Evolutionary conservation across 139 green algal genomes (phyloP).

Genomic region (Tetradesmus obliquus): DNA sequence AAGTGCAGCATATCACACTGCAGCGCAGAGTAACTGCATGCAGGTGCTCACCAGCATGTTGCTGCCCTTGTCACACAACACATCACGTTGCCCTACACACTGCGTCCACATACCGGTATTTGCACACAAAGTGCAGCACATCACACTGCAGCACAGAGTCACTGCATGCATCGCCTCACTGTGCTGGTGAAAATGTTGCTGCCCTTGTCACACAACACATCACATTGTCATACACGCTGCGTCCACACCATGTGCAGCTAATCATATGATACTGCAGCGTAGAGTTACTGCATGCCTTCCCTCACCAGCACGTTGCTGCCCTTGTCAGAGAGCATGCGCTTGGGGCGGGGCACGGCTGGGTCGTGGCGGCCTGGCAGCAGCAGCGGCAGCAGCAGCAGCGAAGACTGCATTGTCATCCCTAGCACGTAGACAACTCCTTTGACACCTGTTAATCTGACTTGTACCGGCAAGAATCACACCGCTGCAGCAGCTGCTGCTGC

Average conservation of each 20-base stretch:
- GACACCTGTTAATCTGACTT: background rate
- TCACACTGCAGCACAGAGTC: background rate
- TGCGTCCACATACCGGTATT: too few species aligned
- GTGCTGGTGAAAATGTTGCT: too few species aligned
- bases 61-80: too few species aligned
- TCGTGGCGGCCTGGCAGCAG: slow-evolving; percentile 70
- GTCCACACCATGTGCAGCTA: background rate
- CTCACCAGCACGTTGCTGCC: slow-evolving; percentile 88
- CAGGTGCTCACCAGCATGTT: too few species aligned
- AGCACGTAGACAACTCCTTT: background rate
- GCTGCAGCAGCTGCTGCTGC: background rate
- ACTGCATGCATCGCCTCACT: background rate
- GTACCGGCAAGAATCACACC: background rate
- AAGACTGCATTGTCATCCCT: background rate
- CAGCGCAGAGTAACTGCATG: background rate
- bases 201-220: too few species aligned
- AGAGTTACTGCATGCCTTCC: too few species aligned
- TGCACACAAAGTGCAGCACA: too few species aligned
- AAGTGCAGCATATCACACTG: too few species aligned
- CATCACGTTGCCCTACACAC: too few species aligned
- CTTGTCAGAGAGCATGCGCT: slow-evolving; percentile 81
- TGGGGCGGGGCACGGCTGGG: slow-evolving; percentile 71
- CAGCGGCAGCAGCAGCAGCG: background rate
- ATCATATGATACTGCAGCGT: background rate
- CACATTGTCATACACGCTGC: background rate